Evolutionary conservation across 352 stramenopile genomes (phyloP), one percentile per base, ranked within the genome.

Genomic region (Phytophthora palmivora): DNA sequence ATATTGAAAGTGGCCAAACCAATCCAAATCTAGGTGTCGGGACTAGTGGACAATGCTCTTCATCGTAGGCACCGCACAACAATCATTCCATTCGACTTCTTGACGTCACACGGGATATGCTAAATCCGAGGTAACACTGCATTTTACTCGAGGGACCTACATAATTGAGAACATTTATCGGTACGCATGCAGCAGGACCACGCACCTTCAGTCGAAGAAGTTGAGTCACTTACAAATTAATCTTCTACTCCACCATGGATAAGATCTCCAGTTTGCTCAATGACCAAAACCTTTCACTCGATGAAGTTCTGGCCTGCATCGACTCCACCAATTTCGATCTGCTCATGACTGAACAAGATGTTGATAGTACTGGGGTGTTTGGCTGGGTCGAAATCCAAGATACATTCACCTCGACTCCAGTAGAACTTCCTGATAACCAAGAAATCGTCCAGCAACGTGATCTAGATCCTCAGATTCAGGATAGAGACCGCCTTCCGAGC

Each of bases 271-370:
- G 36, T 15, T 36, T 59, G 7, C 16, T 69, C 1, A 34, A 58
- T 15, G 46, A 58, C 4, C n/a, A 45, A 5, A 11, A 16, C 14
- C 15, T 37, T 15, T 39, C 53, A 6, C 45, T 69, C 3, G 60
- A 69, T 12, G 60, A 69, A 44, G 12, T 69, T 14, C 24, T 69
- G 3, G 38, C 53, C 11, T 50, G 63, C 11, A 48, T 69, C 38
- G 60, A 69, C 45, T 52, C 45, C 0, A 45, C 32, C 47, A 39
- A 69, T 32, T 69, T 69, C 28, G 36, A 43, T 32, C 10, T 46
- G 4, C 24, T 34, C 30, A 8, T 9, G 18, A 6, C 14, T 10
- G 24, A 48, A 6, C 42, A 24, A n/a, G 2, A 33, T 34, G n/a
- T 18, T 21, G 15, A 49, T 14, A 9, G 11, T 7, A 34, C 30